phyloP scores from a whole-genome alignment of 352 stramenopile genomes.

The Globisporangium solare region DNA sequence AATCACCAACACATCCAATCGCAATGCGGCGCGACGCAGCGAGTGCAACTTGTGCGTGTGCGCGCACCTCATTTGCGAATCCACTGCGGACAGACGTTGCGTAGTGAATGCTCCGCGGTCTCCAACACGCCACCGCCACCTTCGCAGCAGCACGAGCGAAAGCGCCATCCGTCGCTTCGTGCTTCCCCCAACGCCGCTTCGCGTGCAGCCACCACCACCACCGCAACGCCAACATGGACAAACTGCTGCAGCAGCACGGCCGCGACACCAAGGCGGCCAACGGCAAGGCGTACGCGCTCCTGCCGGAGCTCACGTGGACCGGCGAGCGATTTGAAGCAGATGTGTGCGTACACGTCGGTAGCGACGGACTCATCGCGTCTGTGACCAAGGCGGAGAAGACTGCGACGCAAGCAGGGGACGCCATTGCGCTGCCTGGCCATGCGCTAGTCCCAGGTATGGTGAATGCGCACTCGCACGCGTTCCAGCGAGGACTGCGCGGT shows the following conservation, averaged over 20 bases:
- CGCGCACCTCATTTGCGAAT: not conserved
- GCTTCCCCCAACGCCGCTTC: not conserved
- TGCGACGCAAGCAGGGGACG: not conserved
- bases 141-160: not conserved
- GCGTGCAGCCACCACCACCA: constrained; percentile 1
- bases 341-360: constrained; percentile 46
- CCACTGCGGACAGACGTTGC: not conserved
- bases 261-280: not conserved
- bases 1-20: constrained; percentile 13
- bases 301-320: constrained; percentile 66
- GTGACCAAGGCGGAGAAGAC: constrained; percentile 21
- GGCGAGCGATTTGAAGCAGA: constrained; percentile 46
- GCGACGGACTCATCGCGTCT: constrained; percentile 36
- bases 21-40: not conserved
- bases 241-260: constrained; percentile 15
- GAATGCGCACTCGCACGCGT: constrained; percentile 80
- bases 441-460: constrained; percentile 69
- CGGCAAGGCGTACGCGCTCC: constrained; percentile 42
- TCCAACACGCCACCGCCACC: not conserved
- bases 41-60: not conserved
- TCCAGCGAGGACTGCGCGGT: constrained; percentile 62
- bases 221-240: constrained; percentile 17
- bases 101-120: not conserved
- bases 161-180: not conserved
- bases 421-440: constrained; percentile 33